Percentiles rank a stretch among this genome's conserved stretches.
phyloP scores from a whole-genome alignment of 345 rosid species.

The Excoecaria cochinchinensis region DNA sequence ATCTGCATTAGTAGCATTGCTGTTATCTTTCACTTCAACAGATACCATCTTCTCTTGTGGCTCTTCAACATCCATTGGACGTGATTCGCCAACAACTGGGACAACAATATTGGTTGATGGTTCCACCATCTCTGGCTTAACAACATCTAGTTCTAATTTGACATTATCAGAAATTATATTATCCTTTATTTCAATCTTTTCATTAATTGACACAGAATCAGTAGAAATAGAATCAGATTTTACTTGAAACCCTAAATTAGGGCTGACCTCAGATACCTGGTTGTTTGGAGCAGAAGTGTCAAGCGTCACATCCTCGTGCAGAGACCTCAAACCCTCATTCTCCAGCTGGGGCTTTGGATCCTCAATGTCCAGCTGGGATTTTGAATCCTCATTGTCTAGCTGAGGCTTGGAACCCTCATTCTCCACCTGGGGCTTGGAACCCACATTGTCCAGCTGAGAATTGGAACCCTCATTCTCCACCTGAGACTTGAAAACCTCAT shows the following conservation, averaged over 20 bases:
- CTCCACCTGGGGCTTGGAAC: slow-evolving; percentile 13
- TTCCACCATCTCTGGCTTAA: slow-evolving; percentile 79
- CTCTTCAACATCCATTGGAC: slow-evolving; percentile 90
- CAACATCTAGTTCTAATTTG: slow-evolving; percentile 91
- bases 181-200: slow-evolving; percentile 94
- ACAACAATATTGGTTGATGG: slow-evolving; percentile 62
- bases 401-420: slow-evolving; percentile 29
- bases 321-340: slow-evolving; percentile 45
- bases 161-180: slow-evolving; percentile 91
- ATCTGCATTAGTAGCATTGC: slow-evolving; percentile 60
- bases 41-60: slow-evolving; percentile 62
- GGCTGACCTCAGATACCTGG: slow-evolving; percentile 99
- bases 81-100: slow-evolving; percentile 67
- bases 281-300: slow-evolving; percentile 58
- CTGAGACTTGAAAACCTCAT: background rate
- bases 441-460: slow-evolving; percentile 5
- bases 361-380: slow-evolving; percentile 37
- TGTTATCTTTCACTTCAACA: slow-evolving; percentile 64
- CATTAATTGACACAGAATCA: slow-evolving; percentile 98
- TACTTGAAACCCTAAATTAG: slow-evolving; percentile 91
- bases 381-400: slow-evolving; percentile 35
- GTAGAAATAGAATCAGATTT: slow-evolving; percentile 97
- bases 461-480: background rate
- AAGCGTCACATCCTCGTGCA: slow-evolving; percentile 43
- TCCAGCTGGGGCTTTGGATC: slow-evolving; percentile 39